Base-by-base conservation (phyloP, 2,329 filamentous ascomycete genomes). In the Fusarium sp. region DNA sequence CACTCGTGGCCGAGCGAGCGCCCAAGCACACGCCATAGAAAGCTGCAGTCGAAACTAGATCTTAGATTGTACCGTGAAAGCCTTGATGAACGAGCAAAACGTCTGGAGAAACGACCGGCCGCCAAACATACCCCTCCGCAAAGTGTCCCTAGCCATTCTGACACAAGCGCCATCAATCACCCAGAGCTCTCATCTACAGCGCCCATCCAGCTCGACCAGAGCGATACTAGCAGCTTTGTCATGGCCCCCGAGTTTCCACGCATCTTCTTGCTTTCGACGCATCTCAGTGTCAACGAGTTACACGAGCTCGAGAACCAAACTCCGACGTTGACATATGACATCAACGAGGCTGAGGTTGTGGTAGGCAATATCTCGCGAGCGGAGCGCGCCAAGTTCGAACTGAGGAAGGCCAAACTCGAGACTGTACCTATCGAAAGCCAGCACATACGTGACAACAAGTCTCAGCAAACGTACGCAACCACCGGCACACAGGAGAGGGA, bases 341-440 rank as follows among this genome's bases (percentile, higher is more conserved):
- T 93, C 62, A 85, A 86, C 15, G 93, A 96, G 81, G 95, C 95
- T 1, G 86, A 89, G 6, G 82, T 98, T 4, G 86, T 98, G 2
- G 81, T 98, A 33, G 95, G 93, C 2, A 94, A 91, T 74, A 87
- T 97, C 37, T 87, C 87, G 1, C 92, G 90, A 65, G 91, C 90
- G 73, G 88, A 90, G 76, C 89, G 96, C 20, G 94, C 94, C 1
- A 86, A 89, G 56, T 91, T 97, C 76, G 96, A 98, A 82, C 85
- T 98, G 70, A 88, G 94, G 63, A 88, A 90, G 8, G 88, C 90
- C 54, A 91, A 90, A 15, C 76, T 98, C 3, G 80, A 83, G 45
- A 90, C 91, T 0, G 85, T 89, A 64, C 89, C 80, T 8, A 27
- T 79, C 32, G 43, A 64, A 22, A 64, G 68, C 14, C 22, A 57